Percentiles rank a stretch among this genome's conserved stretches.
These are phyloP conservation scores for Fusarium lateritium DNA, from an alignment of 2,329 filamentous ascomycete genomes.

Conservation along the genomic window DNA sequence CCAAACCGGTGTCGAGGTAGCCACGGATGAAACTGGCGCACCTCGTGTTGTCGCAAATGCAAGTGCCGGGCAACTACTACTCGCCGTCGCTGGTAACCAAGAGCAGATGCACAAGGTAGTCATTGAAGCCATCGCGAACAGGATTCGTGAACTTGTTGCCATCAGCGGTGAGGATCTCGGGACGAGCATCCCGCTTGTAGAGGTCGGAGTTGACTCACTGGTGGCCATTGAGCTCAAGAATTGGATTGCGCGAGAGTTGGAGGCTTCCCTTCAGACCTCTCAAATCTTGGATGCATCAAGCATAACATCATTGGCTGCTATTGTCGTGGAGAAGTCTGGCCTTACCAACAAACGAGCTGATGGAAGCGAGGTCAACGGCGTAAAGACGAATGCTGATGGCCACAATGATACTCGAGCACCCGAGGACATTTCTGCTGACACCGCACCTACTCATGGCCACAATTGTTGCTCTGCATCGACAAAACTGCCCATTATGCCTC, in stretches of 20 bases:
- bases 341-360: slow-evolving; percentile 14
- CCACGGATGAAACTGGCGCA: neutral
- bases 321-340: slow-evolving; percentile 23
- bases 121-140: slow-evolving; percentile 10
- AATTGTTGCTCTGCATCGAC: slow-evolving; percentile 27
- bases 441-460: slow-evolving; percentile 22
- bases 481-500: slow-evolving; percentile 22
- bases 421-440: neutral
- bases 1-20: neutral
- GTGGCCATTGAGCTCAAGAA: slow-evolving; percentile 41
- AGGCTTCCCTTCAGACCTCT: slow-evolving; percentile 30
- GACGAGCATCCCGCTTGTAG: slow-evolving; percentile 25
- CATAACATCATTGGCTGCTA: slow-evolving; percentile 24
- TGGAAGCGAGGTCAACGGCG: neutral
- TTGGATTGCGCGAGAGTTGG: slow-evolving; percentile 27
- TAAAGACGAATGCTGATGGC: neutral
- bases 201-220: slow-evolving; percentile 33
- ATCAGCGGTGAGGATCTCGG: slow-evolving; percentile 31
- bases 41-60: neutral
- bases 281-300: slow-evolving; percentile 28
- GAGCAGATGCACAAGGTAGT: neutral
- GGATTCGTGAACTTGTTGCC: slow-evolving; percentile 27
- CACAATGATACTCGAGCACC: neutral
- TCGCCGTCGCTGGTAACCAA: neutral
- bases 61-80: neutral